Evolutionary conservation across 306 rosid species (phyloP).

Genomic region (Pyrus pyrifolia): DNA sequence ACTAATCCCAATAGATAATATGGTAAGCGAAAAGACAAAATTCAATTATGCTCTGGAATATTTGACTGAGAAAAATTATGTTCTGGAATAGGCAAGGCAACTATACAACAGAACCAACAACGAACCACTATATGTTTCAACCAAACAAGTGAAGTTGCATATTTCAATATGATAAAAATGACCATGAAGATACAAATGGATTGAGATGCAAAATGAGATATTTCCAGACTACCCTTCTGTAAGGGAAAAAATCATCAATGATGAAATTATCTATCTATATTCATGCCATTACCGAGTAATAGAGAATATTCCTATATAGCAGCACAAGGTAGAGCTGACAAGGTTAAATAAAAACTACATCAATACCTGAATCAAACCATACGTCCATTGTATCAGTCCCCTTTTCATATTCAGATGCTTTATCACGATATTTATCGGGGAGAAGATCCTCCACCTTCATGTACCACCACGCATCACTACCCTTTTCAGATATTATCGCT

Average conservation of each 20-base stretch:
- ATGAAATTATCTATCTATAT: background rate
- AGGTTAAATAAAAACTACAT: background rate
- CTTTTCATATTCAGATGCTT: constrained; percentile 87
- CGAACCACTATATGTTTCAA: background rate
- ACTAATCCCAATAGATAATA: background rate
- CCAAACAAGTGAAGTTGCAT: background rate
- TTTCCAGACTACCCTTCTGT: background rate
- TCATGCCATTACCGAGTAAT: background rate
- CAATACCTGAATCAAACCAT: constrained; percentile 97
- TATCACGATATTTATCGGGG: constrained; percentile 64
- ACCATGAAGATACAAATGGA: background rate
- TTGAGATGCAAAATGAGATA: background rate
- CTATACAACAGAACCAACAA: background rate
- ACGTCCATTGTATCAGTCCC: constrained; percentile 99
- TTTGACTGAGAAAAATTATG: background rate
- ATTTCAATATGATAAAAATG: background rate
- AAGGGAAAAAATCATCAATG: background rate
- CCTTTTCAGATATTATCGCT: constrained; percentile 87
- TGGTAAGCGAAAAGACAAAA: background rate
- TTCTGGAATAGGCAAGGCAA: background rate
- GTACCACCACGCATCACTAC: constrained; percentile 99
- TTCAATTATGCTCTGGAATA: background rate
- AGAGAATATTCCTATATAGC: background rate
- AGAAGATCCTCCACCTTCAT: constrained; percentile 92
- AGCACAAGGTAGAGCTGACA: background rate